These are phyloP conservation scores for Nicotiana tabacum DNA, from an alignment of 257 asterid species.

Conservation along the genomic window DNA sequence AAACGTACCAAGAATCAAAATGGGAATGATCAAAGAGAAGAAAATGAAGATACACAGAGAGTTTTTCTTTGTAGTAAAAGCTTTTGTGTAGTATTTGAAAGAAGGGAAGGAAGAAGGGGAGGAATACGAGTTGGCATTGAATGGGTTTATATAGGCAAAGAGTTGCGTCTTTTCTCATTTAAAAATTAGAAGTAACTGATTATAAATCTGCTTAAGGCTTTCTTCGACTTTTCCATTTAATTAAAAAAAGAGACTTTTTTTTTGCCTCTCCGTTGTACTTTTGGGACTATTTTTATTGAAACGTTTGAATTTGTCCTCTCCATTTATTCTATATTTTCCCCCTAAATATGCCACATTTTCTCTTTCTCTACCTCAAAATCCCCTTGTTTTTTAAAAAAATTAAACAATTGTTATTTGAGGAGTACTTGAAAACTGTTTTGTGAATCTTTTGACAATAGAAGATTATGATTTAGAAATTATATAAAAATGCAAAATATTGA, in stretches of 20 bases:
- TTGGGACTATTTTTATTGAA: not conserved
- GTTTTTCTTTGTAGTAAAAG: not conserved
- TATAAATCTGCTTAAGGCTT: not conserved
- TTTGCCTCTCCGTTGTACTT: not conserved
- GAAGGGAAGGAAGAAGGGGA: conserved; percentile 26
- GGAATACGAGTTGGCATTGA: conserved; percentile 8
- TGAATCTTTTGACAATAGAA: too few species aligned
- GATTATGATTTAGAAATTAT: not conserved
- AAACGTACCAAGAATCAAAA: conserved; percentile 14
- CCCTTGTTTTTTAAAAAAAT: too few species aligned
- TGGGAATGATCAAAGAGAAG: not conserved
- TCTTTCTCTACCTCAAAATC: too few species aligned
- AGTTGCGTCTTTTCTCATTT: conserved; percentile 14
- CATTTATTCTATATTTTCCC: too few species aligned
- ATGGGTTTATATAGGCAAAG: conserved; percentile 27
- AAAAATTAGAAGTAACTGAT: not conserved
- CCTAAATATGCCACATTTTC: not conserved
- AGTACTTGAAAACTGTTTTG: too few species aligned
- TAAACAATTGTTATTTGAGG: not conserved
- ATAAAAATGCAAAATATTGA: too few species aligned
- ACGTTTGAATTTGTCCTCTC: not conserved
- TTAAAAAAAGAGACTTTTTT: not conserved
- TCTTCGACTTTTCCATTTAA: not conserved
- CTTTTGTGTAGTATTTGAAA: not conserved
- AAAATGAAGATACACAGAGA: not conserved